phyloP scores from a whole-genome alignment of 2,329 filamentous ascomycete species.

The Colletotrichum horii region DNA sequence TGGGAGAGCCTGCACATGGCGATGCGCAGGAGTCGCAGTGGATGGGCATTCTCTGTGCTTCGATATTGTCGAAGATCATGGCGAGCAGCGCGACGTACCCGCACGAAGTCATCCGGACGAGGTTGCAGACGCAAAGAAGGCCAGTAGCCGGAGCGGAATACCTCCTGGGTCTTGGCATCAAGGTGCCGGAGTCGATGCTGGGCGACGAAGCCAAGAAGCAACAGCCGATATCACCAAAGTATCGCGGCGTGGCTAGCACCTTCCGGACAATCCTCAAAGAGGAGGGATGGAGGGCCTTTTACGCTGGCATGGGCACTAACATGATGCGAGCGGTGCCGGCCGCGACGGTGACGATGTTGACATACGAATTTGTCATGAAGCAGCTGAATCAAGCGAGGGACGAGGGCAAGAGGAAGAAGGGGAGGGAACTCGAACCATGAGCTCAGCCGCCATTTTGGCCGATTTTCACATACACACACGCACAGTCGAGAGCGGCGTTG shows the following conservation, averaged over 20 bases:
- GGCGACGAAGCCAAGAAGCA: conserved; percentile 35
- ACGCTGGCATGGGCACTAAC: conserved; percentile 96
- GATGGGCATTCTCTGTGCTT: conserved; percentile 84
- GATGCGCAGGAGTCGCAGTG: conserved; percentile 72
- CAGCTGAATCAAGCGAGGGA: conserved; percentile 49
- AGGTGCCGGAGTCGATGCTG: conserved; percentile 47
- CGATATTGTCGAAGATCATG: conserved; percentile 91
- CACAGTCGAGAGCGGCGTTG: conserved; percentile 13
- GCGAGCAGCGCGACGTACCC: conserved; percentile 96
- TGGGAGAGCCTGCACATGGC: conserved; percentile 69
- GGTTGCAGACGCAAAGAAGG: conserved; percentile 90
- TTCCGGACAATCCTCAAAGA: conserved; percentile 85
- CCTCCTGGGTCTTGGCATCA: conserved; percentile 54
- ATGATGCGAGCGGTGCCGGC: conserved; percentile 95
- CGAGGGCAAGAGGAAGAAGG: conserved; percentile 41
- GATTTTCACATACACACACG: not conserved
- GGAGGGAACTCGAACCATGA: conserved; percentile 9
- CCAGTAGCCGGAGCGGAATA: conserved; percentile 62
- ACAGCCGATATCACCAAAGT: conserved; percentile 53
- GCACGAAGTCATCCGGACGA: conserved; percentile 92
- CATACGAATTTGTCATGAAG: conserved; percentile 81
- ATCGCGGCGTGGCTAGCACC: conserved; percentile 81
- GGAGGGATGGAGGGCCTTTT: conserved; percentile 96
- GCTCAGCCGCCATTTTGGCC: not conserved
- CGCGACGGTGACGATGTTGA: conserved; percentile 96